Base-by-base conservation (phyloP, 2,329 filamentous ascomycete genomes). In the Aspergillus sojae region DNA sequence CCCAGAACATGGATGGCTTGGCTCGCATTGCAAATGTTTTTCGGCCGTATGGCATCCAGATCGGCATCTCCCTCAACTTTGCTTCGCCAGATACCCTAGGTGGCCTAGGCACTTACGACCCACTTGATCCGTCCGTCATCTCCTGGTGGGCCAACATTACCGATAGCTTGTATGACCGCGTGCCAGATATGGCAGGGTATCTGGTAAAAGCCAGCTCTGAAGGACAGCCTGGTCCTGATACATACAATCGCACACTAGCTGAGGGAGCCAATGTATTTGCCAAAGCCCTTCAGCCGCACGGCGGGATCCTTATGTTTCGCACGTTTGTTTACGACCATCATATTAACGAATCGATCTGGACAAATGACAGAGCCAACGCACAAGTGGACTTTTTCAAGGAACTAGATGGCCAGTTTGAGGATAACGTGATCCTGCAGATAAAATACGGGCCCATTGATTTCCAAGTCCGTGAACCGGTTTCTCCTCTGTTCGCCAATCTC, bases 401-500 rank as follows among this genome's bases (percentile, higher is more conserved):
- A 0, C 81, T 91, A 0, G 89, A 92, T 69, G 85, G 82, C 5
- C 74, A 88, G 63, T 92, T 92, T 62, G 86, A 89, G 26, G 86
- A 89, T 53, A 92, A 92, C 54, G 89, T 91, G 0, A 82, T 92
- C 0, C 82, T 92, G 2, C 89, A 92, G 72, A 88, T 92, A 75
- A 92, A 92, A 75, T 91, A 89, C 65, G 89, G 90, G 0, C 89
- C 89, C 0, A 91, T 91, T 63, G 89, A 92, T 71, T 91, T 92
- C 74, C 89, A 91, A 70, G 87, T 91, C 12, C 85, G 89, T 41
- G 89, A 91, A 72, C 86, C 89, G 1, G 77, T 83, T 1, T 90
- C 86, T 4, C 89, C 90, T 0, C 77, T 92, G 1, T 91, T 92
- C 65, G 83, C 81, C 6, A 80, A 84, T 53, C 69, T 86, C 7